phyloP scores from a whole-genome alignment of 345 rosid genomes.

The Nephelium lappaceum region DNA sequence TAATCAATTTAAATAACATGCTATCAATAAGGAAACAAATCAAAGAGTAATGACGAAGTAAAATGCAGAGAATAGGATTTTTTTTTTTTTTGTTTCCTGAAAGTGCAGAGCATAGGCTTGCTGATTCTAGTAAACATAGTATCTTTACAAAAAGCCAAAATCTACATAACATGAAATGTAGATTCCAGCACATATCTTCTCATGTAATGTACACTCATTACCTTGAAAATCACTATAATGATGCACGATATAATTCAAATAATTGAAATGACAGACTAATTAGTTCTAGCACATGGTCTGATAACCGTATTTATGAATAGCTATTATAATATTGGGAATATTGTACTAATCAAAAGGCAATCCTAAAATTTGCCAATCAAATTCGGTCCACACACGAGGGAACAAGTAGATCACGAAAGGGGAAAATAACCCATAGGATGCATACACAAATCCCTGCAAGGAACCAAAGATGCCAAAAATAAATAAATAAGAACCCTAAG shows the following conservation, averaged over 20 bases:
- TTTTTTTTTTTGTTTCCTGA: no score
- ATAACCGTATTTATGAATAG: background rate
- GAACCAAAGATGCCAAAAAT: no score
- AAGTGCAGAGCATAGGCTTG: no score
- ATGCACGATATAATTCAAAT: background rate
- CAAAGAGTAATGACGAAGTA: background rate
- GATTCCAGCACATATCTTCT: background rate
- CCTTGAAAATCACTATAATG: background rate
- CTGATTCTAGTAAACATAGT: background rate
- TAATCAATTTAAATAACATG: slow-evolving; percentile 16
- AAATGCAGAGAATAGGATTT: background rate
- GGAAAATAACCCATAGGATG: no score
- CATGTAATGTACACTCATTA: background rate
- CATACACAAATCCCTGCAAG: no score
- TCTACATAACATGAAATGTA: background rate
- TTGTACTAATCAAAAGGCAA: background rate
- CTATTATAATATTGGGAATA: background rate
- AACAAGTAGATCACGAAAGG: background rate
- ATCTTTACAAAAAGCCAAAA: background rate
- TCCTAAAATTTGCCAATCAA: background rate
- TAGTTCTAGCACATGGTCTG: background rate
- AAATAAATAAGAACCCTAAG: no score
- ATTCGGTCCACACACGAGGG: background rate
- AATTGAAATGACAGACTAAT: background rate
- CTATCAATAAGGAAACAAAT: slow-evolving; percentile 2